Evolutionary conservation across 306 rosid species (phyloP), one percentile per base, ranked within the genome.

Genomic region (Vicia sativa): DNA sequence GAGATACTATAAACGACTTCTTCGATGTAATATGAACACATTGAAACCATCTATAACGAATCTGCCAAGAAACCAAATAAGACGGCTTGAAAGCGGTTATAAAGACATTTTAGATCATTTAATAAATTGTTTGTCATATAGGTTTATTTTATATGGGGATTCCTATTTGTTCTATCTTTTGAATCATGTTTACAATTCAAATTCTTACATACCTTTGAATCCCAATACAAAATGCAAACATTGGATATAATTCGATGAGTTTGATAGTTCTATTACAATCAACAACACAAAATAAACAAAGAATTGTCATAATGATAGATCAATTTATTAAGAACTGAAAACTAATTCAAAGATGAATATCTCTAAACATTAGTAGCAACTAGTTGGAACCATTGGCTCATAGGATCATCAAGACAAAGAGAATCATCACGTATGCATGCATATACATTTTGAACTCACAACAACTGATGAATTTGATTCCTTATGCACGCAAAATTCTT

Each of bases 301-400:
- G 6, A 43, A 43, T 12, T 43, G 48, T 42, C 1, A 11, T 42
- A 42, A 42, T 42, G 50, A 7, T 45, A 45, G 8, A 45, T 1
- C 8, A 4, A 6, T 6, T n/a, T 10, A 45, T n/a, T 6, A 45
- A 45, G 16, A 7, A 46, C 4, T 6, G 1, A 46, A 15, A 14
- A 14, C 3, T 9, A 65, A n/a, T 11, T 65, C 18, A 59, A 60
- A 43, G n/a, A n/a, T n/a, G n/a, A n/a, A n/a, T n/a, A 34, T 34
- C 37, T 31, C 49, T 77, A 85, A 18, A 79, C 75, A 65, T 82
- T 85, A 8, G 83, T 54, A 0, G 67, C 2, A 73, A 82, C 74
- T 49, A 82, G 74, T 41, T 82, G 82, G 59, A 85, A 82, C 90
- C 87, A 82, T 12, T 82, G 87, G 52, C 49, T 70, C 15, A 39